Evolutionary conservation across 257 asterid genomes (phyloP).

Genomic region (Eucommia ulmoides): DNA sequence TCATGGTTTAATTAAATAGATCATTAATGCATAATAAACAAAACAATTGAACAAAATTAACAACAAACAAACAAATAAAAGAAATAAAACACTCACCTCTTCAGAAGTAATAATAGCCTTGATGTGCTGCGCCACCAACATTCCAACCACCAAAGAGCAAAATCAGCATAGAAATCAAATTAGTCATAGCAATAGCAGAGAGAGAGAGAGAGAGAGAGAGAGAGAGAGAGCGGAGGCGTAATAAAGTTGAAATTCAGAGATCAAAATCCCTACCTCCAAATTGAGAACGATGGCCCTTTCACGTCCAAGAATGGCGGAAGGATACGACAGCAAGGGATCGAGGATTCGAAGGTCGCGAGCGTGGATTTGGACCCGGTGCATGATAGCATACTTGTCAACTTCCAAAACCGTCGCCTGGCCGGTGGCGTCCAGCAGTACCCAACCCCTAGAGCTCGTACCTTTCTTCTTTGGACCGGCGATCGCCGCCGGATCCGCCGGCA

Average conservation of each 20-base stretch:
- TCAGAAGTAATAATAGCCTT: slow-evolving; percentile 83
- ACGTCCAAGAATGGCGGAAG: slow-evolving; percentile 75
- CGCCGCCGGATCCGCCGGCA: slow-evolving; percentile 14
- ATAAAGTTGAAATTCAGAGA: not conserved
- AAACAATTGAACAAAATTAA: too few species aligned
- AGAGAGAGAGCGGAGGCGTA: not conserved
- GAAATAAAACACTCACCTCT: slow-evolving; percentile 34
- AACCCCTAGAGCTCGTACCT: slow-evolving; percentile 48
- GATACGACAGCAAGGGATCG: slow-evolving; percentile 84
- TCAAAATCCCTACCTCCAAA: slow-evolving; percentile 59
- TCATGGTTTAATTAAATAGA: too few species aligned
- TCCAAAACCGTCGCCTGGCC: slow-evolving; percentile 58
- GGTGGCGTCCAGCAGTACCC: slow-evolving; percentile 47
- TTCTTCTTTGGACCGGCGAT: slow-evolving; percentile 34
- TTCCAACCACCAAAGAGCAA: slow-evolving; percentile 2
- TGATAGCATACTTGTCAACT: slow-evolving; percentile 69
- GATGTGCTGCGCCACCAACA: slow-evolving; percentile 50
- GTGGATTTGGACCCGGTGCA: slow-evolving; percentile 63
- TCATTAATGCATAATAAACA: too few species aligned
- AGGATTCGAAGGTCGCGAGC: slow-evolving; percentile 87
- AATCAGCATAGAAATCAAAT: not conserved
- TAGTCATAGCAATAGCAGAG: not conserved
- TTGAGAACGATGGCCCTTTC: slow-evolving; percentile 77
- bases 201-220: not conserved
- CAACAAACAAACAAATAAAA: not conserved